These are phyloP conservation scores for Alternaria conjuncta DNA, from an alignment of 2,329 filamentous ascomycete genomes.

Conservation along the genomic window DNA sequence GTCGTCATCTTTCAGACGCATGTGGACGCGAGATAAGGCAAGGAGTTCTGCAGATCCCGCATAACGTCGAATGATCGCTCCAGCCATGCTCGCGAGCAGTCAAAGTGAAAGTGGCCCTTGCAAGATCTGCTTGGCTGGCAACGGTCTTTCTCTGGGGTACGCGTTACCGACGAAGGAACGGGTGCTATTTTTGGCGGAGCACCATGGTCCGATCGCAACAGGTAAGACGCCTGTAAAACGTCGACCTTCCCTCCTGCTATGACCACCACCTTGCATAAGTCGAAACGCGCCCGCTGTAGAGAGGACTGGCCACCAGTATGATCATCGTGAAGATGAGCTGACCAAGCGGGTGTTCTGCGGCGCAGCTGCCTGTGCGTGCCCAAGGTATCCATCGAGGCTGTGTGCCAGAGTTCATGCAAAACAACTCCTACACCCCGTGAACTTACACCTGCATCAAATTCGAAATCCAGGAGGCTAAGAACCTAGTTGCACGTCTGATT, in stretches of 20 bases:
- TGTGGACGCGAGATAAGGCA: constrained; percentile 30
- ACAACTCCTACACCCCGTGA: not conserved
- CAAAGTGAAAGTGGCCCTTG: constrained; percentile 20
- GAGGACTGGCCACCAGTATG: constrained; percentile 8
- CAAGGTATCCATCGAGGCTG: constrained; percentile 4
- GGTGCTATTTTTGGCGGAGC: constrained; percentile 42
- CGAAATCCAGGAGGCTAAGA: not conserved
- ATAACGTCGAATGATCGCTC: constrained; percentile 35
- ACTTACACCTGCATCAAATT: constrained; percentile 3
- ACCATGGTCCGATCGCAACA: constrained; percentile 20
- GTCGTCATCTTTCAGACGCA: constrained; percentile 32
- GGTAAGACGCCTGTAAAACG: constrained; percentile 18
- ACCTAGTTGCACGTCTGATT: not conserved
- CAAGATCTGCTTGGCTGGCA: constrained; percentile 26
- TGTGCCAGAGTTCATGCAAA: constrained; percentile 7
- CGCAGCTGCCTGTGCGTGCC: constrained; percentile 9
- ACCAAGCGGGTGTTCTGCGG: constrained; percentile 18
- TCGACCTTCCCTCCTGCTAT: constrained; percentile 13
- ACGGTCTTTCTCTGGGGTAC: constrained; percentile 39
- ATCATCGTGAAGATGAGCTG: constrained; percentile 17
- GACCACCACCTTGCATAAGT: constrained; percentile 20
- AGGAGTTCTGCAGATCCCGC: constrained; percentile 40
- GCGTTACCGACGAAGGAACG: constrained; percentile 26
- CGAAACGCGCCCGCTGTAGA: constrained; percentile 28
- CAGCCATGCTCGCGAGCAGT: constrained; percentile 22